These are phyloP conservation scores for Chamaecyparis obtusa DNA, from an alignment of 75 land plant genomes.

Conservation along the genomic window DNA sequence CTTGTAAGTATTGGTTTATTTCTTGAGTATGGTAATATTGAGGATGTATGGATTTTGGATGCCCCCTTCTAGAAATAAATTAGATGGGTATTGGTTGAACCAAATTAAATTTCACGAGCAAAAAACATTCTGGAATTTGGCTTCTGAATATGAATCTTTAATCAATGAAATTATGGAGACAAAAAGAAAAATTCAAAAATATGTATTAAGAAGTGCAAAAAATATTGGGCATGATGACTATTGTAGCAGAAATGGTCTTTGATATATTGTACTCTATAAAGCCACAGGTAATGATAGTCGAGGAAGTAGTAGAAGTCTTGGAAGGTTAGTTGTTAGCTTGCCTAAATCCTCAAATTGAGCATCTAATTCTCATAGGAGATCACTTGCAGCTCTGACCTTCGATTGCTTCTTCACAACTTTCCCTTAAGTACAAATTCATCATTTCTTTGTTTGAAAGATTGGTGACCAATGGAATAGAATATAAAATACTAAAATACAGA, in stretches of 20 bases:
- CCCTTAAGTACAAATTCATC: slow-evolving; percentile 18
- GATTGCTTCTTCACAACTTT: slow-evolving; percentile 21
- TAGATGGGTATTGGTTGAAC: slow-evolving; percentile 21
- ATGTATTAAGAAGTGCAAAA: slow-evolving; percentile 18
- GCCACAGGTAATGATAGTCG: slow-evolving; percentile 26
- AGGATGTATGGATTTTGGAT: slow-evolving; percentile 26
- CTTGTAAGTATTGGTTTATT: not conserved
- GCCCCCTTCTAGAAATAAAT: slow-evolving; percentile 4
- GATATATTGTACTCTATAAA: slow-evolving; percentile 18
- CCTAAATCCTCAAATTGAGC: slow-evolving; percentile 24
- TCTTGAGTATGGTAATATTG: slow-evolving; percentile 1
- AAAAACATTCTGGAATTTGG: slow-evolving; percentile 9
- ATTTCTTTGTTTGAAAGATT: slow-evolving; percentile 34
- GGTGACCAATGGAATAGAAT: slow-evolving; percentile 21
- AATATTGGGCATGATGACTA: slow-evolving; percentile 36
- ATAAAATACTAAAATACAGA: slow-evolving; percentile 21
- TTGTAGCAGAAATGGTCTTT: slow-evolving; percentile 27
- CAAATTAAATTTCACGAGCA: slow-evolving; percentile 3
- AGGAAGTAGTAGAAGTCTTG: slow-evolving; percentile 33
- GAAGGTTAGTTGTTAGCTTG: slow-evolving; percentile 28
- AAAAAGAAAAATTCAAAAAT: slow-evolving; percentile 21
- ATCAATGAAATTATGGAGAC: not conserved
- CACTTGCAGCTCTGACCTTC: slow-evolving; percentile 33
- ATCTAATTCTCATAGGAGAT: slow-evolving; percentile 34
- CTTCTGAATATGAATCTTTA: slow-evolving; percentile 14